These are phyloP conservation scores for Craterostigma plantagineum DNA, from an alignment of 257 asterid genomes.

Conservation along the genomic window DNA sequence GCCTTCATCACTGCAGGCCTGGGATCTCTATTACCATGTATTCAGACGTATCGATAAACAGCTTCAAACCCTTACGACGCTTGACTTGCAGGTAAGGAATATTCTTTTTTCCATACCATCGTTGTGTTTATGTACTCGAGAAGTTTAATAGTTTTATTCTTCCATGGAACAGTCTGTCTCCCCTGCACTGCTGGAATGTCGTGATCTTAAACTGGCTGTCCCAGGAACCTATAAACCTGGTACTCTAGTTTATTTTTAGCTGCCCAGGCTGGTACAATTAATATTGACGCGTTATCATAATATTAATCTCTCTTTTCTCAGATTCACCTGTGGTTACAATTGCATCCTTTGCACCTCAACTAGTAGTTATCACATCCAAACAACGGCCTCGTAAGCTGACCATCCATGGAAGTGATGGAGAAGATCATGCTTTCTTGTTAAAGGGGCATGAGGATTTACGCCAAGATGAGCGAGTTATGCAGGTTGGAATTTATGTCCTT, in stretches of 20 bases:
- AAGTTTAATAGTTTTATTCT: conserved; percentile 8
- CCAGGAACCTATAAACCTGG: conserved; percentile 99
- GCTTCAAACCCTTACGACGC: conserved; percentile 84
- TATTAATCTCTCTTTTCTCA: conserved; percentile 12
- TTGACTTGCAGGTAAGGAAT: conserved; percentile 80
- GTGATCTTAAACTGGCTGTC: conserved; percentile 80
- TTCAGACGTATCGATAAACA: conserved; percentile 92
- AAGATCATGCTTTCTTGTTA: conserved; percentile 84
- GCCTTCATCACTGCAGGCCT: conserved; percentile 38
- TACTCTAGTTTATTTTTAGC: conserved; percentile 3
- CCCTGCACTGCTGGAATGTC: conserved; percentile 84
- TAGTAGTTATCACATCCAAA: conserved; percentile 90
- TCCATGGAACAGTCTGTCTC: conserved; percentile 64
- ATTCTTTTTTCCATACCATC: conserved; percentile 6
- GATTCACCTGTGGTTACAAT: conserved; percentile 89
- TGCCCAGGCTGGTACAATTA: not conserved
- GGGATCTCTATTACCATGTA: conserved; percentile 97
- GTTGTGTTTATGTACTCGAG: conserved; percentile 8
- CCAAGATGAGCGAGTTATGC: conserved; percentile 99
- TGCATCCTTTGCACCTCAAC: conserved; percentile 88
- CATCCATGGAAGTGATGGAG: conserved; percentile 91
- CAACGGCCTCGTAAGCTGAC: conserved; percentile 98
- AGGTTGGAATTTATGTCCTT: conserved; percentile 26
- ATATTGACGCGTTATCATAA: not conserved
- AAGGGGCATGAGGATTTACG: conserved; percentile 99